Evolutionary conservation across 1,284 basidiomycete genomes (phyloP), one percentile per base, ranked within the genome.

Genomic region (Ustilago esculenta): DNA sequence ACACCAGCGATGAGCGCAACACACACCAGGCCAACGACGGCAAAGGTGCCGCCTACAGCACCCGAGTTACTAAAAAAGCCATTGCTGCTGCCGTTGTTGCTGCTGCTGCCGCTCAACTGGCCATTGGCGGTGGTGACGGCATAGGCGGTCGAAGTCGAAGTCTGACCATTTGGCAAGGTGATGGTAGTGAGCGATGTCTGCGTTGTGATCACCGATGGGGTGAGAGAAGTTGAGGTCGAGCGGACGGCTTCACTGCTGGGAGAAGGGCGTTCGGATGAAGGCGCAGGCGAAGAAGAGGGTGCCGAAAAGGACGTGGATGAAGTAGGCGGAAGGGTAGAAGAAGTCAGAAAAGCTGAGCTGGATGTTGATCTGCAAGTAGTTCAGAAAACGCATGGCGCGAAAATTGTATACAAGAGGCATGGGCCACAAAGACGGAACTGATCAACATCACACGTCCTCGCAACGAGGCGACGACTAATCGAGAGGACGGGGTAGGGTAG

Each of bases 41-140:
- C 79, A 47, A 81, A 81, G 5, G 76, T 78, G 15, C 80, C 80
- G 25, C 78, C 80, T 10, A 81, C 80, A 4, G 79, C 79, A 20
- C 80, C 79, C 8, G 59, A 59, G 46, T 81, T 79, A 60, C 63
- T 39, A 46, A 79, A 81, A 69, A 78, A 81, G 35, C 61, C 55
- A 21, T 40, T 47, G 43, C 37, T 30, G 21, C 47, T 36, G 18
- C 58, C 64, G 18, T 49, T 41, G 46, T 55, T 39, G 55, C 44
- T 61, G 55, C 55, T 35, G 40, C 50, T 41, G 24, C 69, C 65
- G 17, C 43, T 60, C 30, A 68, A 42, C 30, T 63, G 51, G 14
- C 65, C 54, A 30, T 57, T 70, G 56, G 68, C 64, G 20, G 63
- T 71, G 48, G 71, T 70, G 47, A 70, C 57, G 45, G 56, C 61